These are phyloP conservation scores for Acrasis kona DNA, from an alignment of 78 protist genomes.

Conservation along the genomic window DNA sequence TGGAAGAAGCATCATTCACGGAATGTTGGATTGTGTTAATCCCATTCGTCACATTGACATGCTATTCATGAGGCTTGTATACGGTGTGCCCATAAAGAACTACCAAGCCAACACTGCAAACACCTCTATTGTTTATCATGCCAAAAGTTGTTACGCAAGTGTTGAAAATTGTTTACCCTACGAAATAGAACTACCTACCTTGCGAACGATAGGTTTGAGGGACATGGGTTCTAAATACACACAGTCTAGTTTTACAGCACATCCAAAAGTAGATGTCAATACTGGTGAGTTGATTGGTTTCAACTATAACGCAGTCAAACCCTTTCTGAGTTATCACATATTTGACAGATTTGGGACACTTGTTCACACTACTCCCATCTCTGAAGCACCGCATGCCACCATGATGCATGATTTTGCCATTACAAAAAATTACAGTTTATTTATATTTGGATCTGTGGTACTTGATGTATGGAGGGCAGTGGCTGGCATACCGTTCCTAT, in stretches of 20 bases:
- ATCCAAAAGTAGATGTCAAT: not conserved
- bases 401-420: conserved; percentile 17
- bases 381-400: not conserved
- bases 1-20: not conserved
- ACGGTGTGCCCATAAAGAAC: too few species aligned
- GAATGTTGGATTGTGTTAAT: not conserved
- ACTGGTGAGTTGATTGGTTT: conserved; percentile 3
- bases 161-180: not conserved
- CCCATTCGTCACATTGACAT: too few species aligned
- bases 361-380: not conserved
- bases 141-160: not conserved
- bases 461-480: not conserved
- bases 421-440: conserved; percentile 1
- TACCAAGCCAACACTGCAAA: not conserved
- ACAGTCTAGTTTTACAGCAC: not conserved
- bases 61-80: too few species aligned
- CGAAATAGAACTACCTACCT: not conserved
- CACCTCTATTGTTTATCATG: not conserved
- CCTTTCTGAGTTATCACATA: not conserved
- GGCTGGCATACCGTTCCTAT: not conserved
- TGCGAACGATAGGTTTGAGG: not conserved
- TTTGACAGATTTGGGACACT: not conserved
- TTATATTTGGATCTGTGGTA: not conserved
- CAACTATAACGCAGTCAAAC: not conserved
- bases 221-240: not conserved